phyloP scores from a whole-genome alignment of 2,329 filamentous ascomycete genomes.

The Talaromyces sp. region DNA sequence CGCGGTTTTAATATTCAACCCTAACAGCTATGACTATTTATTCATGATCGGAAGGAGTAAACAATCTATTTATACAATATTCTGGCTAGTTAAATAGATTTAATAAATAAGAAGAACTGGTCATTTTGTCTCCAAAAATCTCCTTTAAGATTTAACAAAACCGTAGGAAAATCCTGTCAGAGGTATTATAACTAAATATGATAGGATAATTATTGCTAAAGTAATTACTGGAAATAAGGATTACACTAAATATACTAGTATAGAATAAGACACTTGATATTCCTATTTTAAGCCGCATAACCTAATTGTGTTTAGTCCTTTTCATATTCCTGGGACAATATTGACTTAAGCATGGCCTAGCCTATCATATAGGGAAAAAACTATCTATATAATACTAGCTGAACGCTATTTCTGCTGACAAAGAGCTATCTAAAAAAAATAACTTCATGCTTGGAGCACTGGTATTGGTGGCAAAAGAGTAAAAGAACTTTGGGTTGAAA shows the following conservation, averaged over 20 bases:
- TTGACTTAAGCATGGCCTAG: slow-evolving; percentile 18
- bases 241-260: slow-evolving; percentile 22
- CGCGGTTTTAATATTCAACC: neutral
- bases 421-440: slow-evolving; percentile 17
- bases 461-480: slow-evolving; percentile 18
- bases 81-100: neutral
- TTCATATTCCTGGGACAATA: slow-evolving; percentile 19
- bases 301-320: slow-evolving; percentile 18
- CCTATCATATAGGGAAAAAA: slow-evolving; percentile 18
- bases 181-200: slow-evolving; percentile 21
- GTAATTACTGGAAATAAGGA: slow-evolving; percentile 14
- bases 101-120: slow-evolving; percentile 6
- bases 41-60: slow-evolving; percentile 18
- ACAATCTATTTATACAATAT: slow-evolving; percentile 9
- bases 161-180: slow-evolving; percentile 19
- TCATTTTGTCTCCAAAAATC: slow-evolving; percentile 15
- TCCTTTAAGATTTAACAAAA: slow-evolving; percentile 19
- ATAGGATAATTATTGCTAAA: slow-evolving; percentile 13
- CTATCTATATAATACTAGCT: slow-evolving; percentile 18
- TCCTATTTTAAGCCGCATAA: slow-evolving; percentile 26
- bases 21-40: slow-evolving; percentile 19
- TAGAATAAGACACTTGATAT: slow-evolving; percentile 23
- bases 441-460: slow-evolving; percentile 19
- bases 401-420: slow-evolving; percentile 14
- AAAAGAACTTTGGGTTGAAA: slow-evolving; percentile 19